These are phyloP conservation scores for Tylopilus sp. DNA, from an alignment of 768 basidiomycete species.

Conservation along the genomic window DNA sequence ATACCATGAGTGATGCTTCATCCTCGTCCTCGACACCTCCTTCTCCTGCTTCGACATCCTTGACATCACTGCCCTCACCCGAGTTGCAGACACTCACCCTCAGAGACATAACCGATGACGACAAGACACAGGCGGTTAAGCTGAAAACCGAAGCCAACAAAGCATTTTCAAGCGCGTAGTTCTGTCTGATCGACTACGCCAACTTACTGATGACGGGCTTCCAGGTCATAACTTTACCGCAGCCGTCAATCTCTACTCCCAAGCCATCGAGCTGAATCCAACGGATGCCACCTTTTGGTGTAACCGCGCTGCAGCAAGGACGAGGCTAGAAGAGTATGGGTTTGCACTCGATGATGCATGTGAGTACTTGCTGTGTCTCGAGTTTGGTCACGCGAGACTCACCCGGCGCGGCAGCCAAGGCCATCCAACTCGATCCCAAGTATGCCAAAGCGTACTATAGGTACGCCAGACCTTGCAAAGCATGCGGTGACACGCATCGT, in stretches of 20 bases:
- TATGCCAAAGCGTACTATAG: constrained; percentile 91
- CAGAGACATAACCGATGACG: constrained; percentile 64
- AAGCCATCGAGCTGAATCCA: constrained; percentile 86
- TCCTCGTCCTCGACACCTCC: constrained; percentile 30
- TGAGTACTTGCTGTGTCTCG: constrained; percentile 38
- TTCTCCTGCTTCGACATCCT: constrained; percentile 50
- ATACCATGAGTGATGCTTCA: constrained; percentile 24
- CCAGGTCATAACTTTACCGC: constrained; percentile 69
- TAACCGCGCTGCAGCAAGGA: constrained; percentile 89
- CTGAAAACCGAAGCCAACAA: constrained; percentile 88
- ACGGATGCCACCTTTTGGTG: constrained; percentile 88
- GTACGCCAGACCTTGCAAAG: constrained; percentile 35
- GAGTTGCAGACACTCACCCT: constrained; percentile 50
- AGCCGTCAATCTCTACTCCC: constrained; percentile 76
- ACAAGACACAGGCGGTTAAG: constrained; percentile 60
- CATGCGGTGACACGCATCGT: background rate
- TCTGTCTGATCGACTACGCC: background rate
- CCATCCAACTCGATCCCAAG: constrained; percentile 82
- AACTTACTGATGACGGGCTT: constrained; percentile 3
- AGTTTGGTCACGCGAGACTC: constrained; percentile 13
- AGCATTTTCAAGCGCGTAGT: constrained; percentile 62
- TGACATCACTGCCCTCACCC: constrained; percentile 59
- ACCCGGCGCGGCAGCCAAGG: constrained; percentile 54
- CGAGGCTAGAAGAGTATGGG: constrained; percentile 92
- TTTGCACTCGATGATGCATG: constrained; percentile 87